Percentiles rank a stretch among this genome's conserved stretches.
Conservation (phyloP, 1,284 basidiomycete species). For the Fomitopsis palustris region DNA sequence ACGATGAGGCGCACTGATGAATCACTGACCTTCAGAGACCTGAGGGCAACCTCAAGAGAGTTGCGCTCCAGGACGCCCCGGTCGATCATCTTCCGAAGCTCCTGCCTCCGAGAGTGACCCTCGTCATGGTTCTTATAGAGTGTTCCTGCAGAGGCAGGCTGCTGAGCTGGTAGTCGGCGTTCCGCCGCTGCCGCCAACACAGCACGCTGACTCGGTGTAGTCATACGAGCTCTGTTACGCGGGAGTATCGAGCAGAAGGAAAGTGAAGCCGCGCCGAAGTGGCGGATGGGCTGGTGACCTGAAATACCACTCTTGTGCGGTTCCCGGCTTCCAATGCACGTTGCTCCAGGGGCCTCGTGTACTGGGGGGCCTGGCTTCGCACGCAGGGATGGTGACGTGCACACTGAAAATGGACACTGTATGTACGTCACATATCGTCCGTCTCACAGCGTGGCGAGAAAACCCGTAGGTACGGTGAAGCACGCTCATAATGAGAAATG, state of each 20-base stretch:
- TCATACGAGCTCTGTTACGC: not conserved
- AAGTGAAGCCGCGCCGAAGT: not conserved
- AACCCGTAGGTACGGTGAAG: not conserved
- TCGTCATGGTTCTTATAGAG: conserved; percentile 33
- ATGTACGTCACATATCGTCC: not conserved
- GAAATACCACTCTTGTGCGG: not conserved
- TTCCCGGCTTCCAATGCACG: not conserved
- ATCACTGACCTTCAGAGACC: conserved; percentile 54
- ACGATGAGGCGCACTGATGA: not conserved
- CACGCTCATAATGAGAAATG: no score
- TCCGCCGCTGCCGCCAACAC: not conserved
- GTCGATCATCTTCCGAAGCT: conserved; percentile 69
- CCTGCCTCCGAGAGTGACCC: conserved; percentile 61
- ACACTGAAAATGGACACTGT: not conserved
- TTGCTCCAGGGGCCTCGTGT: not conserved
- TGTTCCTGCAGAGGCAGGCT: not conserved
- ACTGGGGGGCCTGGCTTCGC: not conserved
- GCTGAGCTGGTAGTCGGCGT: not conserved
- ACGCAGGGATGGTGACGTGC: not conserved
- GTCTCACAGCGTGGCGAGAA: not conserved
- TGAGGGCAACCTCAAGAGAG: conserved; percentile 50
- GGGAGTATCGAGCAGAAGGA: not conserved
- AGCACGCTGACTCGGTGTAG: not conserved
- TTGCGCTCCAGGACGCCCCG: conserved; percentile 73
- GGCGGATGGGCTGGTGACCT: not conserved